Base-by-base conservation (phyloP, 345 rosid genomes). In the Adansonia digitata region DNA sequence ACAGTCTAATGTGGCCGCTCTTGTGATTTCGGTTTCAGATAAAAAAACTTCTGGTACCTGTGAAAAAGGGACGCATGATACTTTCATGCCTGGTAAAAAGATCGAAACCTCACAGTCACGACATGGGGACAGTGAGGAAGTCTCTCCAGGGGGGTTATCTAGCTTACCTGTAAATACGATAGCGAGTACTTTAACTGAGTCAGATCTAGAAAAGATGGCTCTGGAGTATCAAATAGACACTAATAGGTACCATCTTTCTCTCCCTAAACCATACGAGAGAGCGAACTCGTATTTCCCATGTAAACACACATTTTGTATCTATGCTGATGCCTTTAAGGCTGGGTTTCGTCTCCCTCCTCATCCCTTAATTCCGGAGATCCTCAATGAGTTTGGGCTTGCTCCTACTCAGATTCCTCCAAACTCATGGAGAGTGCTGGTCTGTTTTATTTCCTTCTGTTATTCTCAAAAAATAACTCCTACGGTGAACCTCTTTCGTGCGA, bases 261-360 rank as follows among this genome's bases (percentile, higher is more conserved):
- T 59, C 31, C 64, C 64, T 2, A 59, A 59, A 27, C 14, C 64
- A 59, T 29, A 37, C 4, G 18, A 59, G 37, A 13, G 64, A 59
- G 64, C 64, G 14, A 59, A 59, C 37, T 59, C 64, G n/a, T 13
- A 27, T 27, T 59, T 59, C 64, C 18, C 64, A 13, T 14, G 39
- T 29, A 59, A 59, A 29, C 64, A 14, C 39, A 14, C 39, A 31
- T 59, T 59, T 59, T 59, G 64, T n/a, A 13, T 59, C 64, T 59
- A 59, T 59, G 64, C 64, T 29, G 64, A 59, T 59, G 64, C 64
- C 64, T 27, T 59, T 59, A 59, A 59, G 37, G 37, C 64, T 4
- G 64, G 64, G n/a, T 20, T 59, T 29, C 37, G 64, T 29, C 64
- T 59, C 14, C 64, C 64, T 59, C 64, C 29, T 59, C 64, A 59